These are phyloP conservation scores for Ogataea zsoltii DNA, from an alignment of 805 yeast species.

Conservation along the genomic window DNA sequence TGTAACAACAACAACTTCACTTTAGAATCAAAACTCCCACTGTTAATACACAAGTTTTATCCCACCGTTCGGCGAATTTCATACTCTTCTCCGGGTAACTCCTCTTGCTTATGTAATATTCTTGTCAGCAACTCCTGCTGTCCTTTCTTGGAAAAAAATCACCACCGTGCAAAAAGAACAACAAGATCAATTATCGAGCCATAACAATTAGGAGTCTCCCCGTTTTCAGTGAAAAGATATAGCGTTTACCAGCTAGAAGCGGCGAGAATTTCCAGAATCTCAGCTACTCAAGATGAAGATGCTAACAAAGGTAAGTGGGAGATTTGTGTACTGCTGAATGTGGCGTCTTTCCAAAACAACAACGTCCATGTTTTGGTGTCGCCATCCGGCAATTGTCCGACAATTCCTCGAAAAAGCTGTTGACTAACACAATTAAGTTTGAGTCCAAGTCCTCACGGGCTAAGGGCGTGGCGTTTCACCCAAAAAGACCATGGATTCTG, in stretches of 20 bases:
- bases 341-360: neutral
- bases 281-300: conserved; percentile 64
- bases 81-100: no score
- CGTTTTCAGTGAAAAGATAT: neutral
- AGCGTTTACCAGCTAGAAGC: conserved; percentile 2
- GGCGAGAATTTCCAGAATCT: neutral
- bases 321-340: neutral
- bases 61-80: no score
- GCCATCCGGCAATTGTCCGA: no score
- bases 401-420: conserved; percentile 13
- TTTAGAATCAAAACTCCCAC: no score
- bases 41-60: no score
- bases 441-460: conserved; percentile 98
- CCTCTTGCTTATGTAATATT: neutral
- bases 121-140: neutral
- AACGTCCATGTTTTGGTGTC: no score
- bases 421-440: conserved; percentile 48
- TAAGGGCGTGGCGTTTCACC: conserved; percentile 96
- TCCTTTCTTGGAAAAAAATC: conserved; percentile 5
- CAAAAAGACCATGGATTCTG: conserved; percentile 91
- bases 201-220: neutral
- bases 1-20: no score
- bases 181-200: conserved; percentile 1
- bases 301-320: conserved; percentile 62
- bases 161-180: conserved; percentile 4